Evolutionary conservation across 2,329 filamentous ascomycete genomes (phyloP), one percentile per base, ranked within the genome.

Genomic region (Pezicula carpinea): DNA sequence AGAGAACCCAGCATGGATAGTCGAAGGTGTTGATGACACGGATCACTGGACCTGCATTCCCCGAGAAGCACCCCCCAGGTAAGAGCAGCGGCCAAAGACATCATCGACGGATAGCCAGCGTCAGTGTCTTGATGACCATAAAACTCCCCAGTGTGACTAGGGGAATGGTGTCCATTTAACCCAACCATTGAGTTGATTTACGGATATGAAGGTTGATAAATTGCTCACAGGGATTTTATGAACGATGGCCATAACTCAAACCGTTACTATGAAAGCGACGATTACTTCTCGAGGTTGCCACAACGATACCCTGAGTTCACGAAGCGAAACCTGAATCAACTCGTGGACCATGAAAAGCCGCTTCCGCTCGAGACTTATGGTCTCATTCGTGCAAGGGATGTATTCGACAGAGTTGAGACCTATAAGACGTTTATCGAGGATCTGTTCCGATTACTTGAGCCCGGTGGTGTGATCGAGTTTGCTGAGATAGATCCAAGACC

Each of bases 401-500:
- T 64, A 5, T 64, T 63, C 34, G 55, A 57, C 23, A 51, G 54
- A 39, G 42, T 61, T 42, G 55, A 61, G 39, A 62, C 46, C 44
- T 62, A 55, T 43, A 60, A 55, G 39, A 51, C 39, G 11, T 60
- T 63, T 29, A 50, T 63, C 14, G 60, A 62, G 31, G 51, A 60
- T 44, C 47, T 62, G 6, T 33, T 7, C 19, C 57, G 52, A 32
- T 49, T 62, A 15, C 51, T 62, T 3, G 53, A 62, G 22, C 58
- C 59, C n/a, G 58, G 56, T 39, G 61, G 59, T 7, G 56, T 63
- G 31, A 53, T 64, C 15, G 60, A 64, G 44, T 63, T 64, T 23
- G 41, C 60, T 4, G 60, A 64, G 43, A 47, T 63, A 26, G 60
- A 64, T 43, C 55, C 57, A 17, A 48, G 60, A 41, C 61, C 60